phyloP scores from a whole-genome alignment of 73 alveolate genomes.

The Stentor roeselii region DNA sequence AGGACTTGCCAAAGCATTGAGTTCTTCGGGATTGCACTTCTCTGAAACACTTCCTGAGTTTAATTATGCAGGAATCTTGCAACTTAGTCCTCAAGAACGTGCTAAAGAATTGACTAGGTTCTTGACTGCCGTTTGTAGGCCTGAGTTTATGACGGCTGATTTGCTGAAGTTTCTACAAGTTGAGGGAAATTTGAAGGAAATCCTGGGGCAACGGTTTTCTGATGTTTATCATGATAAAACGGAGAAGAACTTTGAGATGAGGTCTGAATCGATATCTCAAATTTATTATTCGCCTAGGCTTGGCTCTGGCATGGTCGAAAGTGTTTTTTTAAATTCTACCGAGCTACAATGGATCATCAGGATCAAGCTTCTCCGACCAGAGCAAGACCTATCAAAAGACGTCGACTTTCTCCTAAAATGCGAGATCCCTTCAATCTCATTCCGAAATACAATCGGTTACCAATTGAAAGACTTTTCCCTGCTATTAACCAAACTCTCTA shows the following conservation, averaged over 20 bases:
- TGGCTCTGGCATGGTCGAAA: not conserved
- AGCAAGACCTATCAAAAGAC: not conserved
- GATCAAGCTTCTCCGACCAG: not conserved
- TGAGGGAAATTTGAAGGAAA: not conserved
- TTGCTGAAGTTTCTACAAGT: not conserved
- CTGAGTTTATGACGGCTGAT: not conserved
- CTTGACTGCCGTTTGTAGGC: too few relatives aligned
- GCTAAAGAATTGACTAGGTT: not conserved
- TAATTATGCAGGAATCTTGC: not conserved
- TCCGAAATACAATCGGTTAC: not conserved
- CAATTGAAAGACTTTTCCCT: not conserved
- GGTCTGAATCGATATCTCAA: not conserved
- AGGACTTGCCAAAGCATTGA: not conserved
- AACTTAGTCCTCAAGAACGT: not conserved
- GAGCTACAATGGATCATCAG: not conserved
- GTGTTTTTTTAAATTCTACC: not conserved
- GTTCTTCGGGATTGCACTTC: not conserved
- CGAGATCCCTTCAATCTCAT: not conserved
- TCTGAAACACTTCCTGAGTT: not conserved
- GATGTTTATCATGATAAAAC: too few relatives aligned
- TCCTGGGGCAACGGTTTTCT: not conserved
- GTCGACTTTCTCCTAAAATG: not conserved
- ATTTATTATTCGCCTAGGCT: not conserved
- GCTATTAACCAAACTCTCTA: too few relatives aligned
- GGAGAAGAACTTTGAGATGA: not conserved